A percentile compares a stretch with the other conserved stretches of the same genome.
phyloP scores from a whole-genome alignment of 148 eudicot species.

The Drosera capensis region DNA sequence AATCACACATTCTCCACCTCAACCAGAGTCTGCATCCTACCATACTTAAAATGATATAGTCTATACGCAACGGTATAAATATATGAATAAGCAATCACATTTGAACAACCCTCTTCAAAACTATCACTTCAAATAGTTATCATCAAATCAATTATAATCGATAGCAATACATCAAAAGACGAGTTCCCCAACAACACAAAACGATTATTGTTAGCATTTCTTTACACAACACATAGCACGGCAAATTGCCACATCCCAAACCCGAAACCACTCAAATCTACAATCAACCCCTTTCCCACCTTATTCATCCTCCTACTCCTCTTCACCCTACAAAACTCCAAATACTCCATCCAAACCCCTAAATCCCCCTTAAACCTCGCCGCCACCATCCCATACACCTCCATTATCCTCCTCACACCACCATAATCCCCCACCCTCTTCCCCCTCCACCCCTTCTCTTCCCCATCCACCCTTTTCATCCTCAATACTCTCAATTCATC shows the following conservation, averaged over 20 bases:
- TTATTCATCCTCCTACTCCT: conserved; percentile 66
- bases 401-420: conserved; percentile 43
- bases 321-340: conserved; percentile 59
- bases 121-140: too few species aligned
- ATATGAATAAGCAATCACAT: too few species aligned
- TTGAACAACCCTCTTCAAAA: too few species aligned
- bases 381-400: conserved; percentile 52
- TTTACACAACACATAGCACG: neutral
- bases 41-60: too few species aligned
- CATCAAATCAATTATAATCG: too few species aligned
- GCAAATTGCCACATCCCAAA: neutral
- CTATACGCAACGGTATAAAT: too few species aligned
- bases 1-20: too few species aligned
- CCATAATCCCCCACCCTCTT: conserved; percentile 45
- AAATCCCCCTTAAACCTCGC: conserved; percentile 75
- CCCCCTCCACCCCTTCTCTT: conserved; percentile 21
- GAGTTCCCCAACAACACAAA: neutral
- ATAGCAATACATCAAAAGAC: too few species aligned
- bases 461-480: conserved; percentile 21
- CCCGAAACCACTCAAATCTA: neutral
- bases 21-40: too few species aligned
- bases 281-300: too few species aligned
- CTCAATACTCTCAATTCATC: conserved; percentile 47
- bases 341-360: conserved; percentile 68
- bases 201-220: neutral